These are phyloP conservation scores for Trichosporon coremiiforme DNA, from an alignment of 1,284 basidiomycete genomes.

Conservation along the genomic window DNA sequence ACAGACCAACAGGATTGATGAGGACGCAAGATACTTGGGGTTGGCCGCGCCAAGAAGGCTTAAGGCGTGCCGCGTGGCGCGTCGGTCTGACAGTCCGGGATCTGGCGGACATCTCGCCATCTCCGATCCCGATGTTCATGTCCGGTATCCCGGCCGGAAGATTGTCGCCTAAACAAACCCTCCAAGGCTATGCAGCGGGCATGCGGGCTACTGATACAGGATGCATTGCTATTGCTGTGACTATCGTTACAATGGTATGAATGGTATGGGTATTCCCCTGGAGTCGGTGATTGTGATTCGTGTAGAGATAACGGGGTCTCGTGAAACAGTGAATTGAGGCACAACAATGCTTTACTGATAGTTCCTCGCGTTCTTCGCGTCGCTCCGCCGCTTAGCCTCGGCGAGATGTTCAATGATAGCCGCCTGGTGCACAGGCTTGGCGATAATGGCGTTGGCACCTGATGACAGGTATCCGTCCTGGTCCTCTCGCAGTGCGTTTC, in stretches of 20 bases:
- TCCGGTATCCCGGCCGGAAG: not conserved
- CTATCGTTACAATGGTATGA: constrained; percentile 6
- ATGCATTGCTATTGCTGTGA: not conserved
- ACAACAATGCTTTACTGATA: not conserved
- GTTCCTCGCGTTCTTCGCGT: not conserved
- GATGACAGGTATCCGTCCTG: constrained; percentile 72
- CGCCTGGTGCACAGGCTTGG: constrained; percentile 53
- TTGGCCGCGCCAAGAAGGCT: not conserved
- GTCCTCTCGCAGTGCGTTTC: constrained; percentile 68
- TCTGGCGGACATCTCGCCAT: not conserved
- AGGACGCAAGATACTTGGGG: constrained; percentile 9
- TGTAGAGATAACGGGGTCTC: not conserved
- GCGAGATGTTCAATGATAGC: constrained; percentile 45
- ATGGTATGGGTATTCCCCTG: not conserved
- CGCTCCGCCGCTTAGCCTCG: constrained; percentile 40
- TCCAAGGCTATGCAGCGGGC: not conserved
- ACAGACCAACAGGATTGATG: not conserved
- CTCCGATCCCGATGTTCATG: not conserved
- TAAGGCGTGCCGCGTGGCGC: constrained; percentile 16
- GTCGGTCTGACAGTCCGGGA: not conserved
- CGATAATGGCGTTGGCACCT: constrained; percentile 63
- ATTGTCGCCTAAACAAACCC: not conserved
- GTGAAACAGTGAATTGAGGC: not conserved
- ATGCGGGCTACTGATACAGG: not conserved
- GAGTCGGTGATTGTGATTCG: not conserved